These are phyloP conservation scores for Penstemon davidsonii DNA, from an alignment of 257 asterid genomes.

Conservation along the genomic window DNA sequence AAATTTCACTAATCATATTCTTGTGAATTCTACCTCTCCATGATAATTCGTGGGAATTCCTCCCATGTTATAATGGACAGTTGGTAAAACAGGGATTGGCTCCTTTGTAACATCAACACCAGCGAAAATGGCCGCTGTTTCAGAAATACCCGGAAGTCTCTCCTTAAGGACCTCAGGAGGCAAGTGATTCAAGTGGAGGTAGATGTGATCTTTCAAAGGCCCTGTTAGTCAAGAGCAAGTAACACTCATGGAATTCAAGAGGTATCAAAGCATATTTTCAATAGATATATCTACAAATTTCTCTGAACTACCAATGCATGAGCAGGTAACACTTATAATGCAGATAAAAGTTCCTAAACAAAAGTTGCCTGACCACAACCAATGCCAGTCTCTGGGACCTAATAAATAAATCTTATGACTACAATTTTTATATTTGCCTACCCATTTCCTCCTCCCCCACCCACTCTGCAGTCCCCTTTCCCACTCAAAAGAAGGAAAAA, in stretches of 20 bases:
- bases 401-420: too few relatives aligned
- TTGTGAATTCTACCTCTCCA: conserved; percentile 70
- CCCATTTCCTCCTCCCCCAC: not conserved
- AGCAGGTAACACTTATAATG: not conserved
- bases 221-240: conserved; percentile 43
- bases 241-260: not conserved
- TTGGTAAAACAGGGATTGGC: conserved; percentile 97
- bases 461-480: not conserved
- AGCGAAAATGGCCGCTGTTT: conserved; percentile 96
- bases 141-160: conserved; percentile 98
- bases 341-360: not conserved
- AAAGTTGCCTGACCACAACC: not conserved
- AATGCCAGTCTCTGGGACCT: not conserved
- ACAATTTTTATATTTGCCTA: too few relatives aligned
- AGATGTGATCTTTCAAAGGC: conserved; percentile 91
- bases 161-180: conserved; percentile 98
- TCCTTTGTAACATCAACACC: conserved; percentile 98
- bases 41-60: conserved; percentile 95
- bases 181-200: conserved; percentile 93
- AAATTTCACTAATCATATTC: conserved; percentile 8
- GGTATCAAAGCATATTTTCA: not conserved
- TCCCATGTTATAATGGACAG: conserved; percentile 98
- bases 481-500: not conserved
- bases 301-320: not conserved
- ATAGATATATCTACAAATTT: not conserved